Conservation (phyloP, 805 yeast species). For the Starmerella floricola region DNA sequence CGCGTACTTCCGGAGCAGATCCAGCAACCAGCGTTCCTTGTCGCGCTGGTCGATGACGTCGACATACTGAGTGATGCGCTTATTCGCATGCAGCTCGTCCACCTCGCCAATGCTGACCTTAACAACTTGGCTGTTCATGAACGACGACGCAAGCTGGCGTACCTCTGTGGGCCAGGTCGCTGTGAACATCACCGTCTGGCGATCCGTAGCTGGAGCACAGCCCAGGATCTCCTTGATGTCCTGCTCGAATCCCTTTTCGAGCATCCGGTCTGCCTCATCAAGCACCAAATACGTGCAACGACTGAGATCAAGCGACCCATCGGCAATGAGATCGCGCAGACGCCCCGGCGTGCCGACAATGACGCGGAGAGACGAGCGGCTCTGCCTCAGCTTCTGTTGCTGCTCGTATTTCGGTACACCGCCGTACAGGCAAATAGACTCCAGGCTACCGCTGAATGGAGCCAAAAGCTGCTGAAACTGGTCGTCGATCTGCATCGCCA, state of each 20-base stretch:
- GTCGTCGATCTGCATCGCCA: conserved; percentile 89
- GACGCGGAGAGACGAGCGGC: conserved; percentile 43
- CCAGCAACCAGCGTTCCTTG: conserved; percentile 66
- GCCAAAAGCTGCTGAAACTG: conserved; percentile 73
- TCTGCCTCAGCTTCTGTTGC: conserved; percentile 42
- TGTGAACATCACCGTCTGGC: conserved; percentile 96
- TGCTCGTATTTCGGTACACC: conserved; percentile 96
- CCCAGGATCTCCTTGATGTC: conserved; percentile 79
- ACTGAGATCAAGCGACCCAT: conserved; percentile 64
- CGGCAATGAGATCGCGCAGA: conserved; percentile 76
- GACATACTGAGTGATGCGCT: conserved; percentile 82
- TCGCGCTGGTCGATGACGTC: conserved; percentile 77
- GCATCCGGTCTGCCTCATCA: conserved; percentile 98
- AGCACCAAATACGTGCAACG: conserved; percentile 66
- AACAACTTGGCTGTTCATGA: conserved; percentile 65
- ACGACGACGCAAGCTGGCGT: conserved; percentile 75
- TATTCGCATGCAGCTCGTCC: conserved; percentile 89
- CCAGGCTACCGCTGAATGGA: conserved; percentile 22
- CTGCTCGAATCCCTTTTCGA: conserved; percentile 95
- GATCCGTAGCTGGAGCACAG: conserved; percentile 35
- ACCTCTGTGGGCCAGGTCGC: conserved; percentile 99
- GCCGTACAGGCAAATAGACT: conserved; percentile 80
- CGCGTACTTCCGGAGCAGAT: conserved; percentile 55
- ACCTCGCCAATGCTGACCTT: conserved; percentile 88
- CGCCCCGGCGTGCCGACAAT: conserved; percentile 99